A percentile compares a stretch with the other conserved stretches of the same genome.
Conservation (phyloP, 73 alveolate genomes). For the Tetrahymena thermophila region DNA sequence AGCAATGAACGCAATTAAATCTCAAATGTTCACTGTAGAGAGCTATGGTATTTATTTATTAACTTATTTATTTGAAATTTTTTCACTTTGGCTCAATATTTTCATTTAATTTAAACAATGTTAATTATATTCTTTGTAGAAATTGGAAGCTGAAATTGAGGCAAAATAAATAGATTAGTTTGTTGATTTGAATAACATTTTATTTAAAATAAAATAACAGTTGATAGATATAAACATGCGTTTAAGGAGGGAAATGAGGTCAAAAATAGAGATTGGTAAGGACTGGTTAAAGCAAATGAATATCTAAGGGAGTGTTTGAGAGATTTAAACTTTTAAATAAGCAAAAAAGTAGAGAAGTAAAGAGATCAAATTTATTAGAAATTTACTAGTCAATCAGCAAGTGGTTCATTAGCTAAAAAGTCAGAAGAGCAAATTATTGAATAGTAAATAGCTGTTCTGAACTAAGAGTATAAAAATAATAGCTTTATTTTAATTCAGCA, state of each 20-base stretch:
- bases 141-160: not conserved
- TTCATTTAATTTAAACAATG: not conserved
- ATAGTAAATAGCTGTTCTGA: not conserved
- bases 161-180: not conserved
- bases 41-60: not conserved
- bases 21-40: not conserved
- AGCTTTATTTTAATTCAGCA: not conserved
- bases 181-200: not conserved
- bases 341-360: not conserved
- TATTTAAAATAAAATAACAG: not conserved
- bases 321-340: not conserved
- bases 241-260: not conserved
- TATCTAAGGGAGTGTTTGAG: slow-evolving; percentile 1
- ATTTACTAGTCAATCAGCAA: not conserved
- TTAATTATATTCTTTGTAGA: not conserved
- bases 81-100: not conserved
- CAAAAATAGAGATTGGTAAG: not conserved
- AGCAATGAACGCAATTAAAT: not conserved
- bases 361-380: not conserved
- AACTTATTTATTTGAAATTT: not conserved
- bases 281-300: not conserved
- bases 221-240: not conserved
- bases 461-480: not conserved
- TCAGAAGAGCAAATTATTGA: not conserved
- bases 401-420: not conserved